Evolutionary conservation across 495 filamentous ascomycete genomes (phyloP).

Genomic region (Oleoguttula mirabilis): DNA sequence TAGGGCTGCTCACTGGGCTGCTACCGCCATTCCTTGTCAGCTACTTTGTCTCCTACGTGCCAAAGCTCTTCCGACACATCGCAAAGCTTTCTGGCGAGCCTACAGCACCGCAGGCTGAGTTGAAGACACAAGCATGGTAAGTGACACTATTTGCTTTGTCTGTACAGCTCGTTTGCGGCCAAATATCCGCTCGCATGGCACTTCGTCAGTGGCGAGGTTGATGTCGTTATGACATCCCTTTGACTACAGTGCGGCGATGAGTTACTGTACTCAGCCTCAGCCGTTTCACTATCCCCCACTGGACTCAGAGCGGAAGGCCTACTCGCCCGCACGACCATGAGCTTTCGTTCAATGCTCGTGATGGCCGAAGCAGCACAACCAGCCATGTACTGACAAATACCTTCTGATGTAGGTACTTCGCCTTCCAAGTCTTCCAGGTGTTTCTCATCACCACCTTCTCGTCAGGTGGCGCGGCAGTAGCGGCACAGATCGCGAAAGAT

Average conservation of each 20-base stretch:
- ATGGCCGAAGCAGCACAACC: neutral
- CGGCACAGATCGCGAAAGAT: slow-evolving; percentile 20
- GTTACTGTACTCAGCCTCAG: too few relatives aligned
- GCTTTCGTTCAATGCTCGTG: neutral
- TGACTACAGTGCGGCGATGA: too few relatives aligned
- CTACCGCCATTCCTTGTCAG: slow-evolving; percentile 25
- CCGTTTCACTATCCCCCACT: too few relatives aligned
- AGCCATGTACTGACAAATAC: too few relatives aligned
- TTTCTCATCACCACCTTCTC: slow-evolving; percentile 30
- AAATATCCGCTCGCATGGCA: too few relatives aligned
- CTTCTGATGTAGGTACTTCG: too few relatives aligned
- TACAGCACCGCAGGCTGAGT: slow-evolving; percentile 26
- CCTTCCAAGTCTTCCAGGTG: slow-evolving; percentile 32
- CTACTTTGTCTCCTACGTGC: slow-evolving; percentile 25
- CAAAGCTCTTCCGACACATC: slow-evolving; percentile 24
- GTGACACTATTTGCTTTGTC: too few relatives aligned
- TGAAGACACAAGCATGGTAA: slow-evolving; percentile 29
- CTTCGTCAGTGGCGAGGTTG: too few relatives aligned
- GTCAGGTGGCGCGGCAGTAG: slow-evolving; percentile 27
- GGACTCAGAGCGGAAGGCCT: too few relatives aligned
- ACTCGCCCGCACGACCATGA: too few relatives aligned
- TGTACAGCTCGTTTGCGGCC: too few relatives aligned
- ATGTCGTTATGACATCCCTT: too few relatives aligned
- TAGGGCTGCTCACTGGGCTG: slow-evolving; percentile 27
- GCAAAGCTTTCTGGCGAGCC: slow-evolving; percentile 22